These are phyloP conservation scores for Monosporascus ibericus DNA, from an alignment of 2,329 filamentous ascomycete genomes.

Conservation along the genomic window DNA sequence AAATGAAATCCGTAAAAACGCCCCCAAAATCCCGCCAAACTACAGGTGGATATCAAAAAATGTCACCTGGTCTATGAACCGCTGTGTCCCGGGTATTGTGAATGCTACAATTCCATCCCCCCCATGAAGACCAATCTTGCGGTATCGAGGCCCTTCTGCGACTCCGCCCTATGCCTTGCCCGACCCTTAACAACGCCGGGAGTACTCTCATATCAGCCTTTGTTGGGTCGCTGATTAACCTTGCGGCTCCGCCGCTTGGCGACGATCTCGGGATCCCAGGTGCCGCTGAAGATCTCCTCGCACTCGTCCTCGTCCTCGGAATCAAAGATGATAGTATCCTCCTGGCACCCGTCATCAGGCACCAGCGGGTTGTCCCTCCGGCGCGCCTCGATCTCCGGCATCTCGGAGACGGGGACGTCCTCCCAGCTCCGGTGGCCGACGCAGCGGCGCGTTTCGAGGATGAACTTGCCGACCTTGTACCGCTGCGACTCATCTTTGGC, in stretches of 20 bases:
- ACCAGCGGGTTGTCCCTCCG: conserved; percentile 6
- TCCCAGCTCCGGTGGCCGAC: conserved; percentile 50
- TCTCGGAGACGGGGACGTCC: conserved; percentile 27
- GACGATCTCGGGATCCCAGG: conserved; percentile 51
- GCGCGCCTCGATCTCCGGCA: conserved; percentile 13
- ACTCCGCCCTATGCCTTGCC: neutral
- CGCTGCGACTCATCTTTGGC: conserved; percentile 52
- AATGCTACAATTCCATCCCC: neutral
- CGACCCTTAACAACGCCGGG: neutral
- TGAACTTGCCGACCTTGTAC: conserved; percentile 66
- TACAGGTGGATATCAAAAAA: no score
- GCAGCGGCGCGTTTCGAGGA: conserved; percentile 56
- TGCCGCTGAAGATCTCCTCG: conserved; percentile 57
- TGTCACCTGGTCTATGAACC: neutral
- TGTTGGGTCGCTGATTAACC: conserved; percentile 17
- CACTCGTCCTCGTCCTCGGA: conserved; percentile 62
- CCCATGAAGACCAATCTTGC: neutral
- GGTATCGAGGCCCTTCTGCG: neutral
- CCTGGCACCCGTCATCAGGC: conserved; percentile 5
- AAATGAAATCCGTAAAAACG: neutral
- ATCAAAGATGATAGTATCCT: conserved; percentile 47
- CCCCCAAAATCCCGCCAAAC: neutral
- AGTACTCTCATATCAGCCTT: conserved; percentile 2
- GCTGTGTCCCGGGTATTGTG: neutral
- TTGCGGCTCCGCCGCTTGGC: conserved; percentile 39